A percentile compares a stretch with the other conserved stretches of the same genome.
Evolutionary conservation across 352 stramenopile genomes (phyloP).

Genomic region (Hyaloperonospora arabidopsidis): DNA sequence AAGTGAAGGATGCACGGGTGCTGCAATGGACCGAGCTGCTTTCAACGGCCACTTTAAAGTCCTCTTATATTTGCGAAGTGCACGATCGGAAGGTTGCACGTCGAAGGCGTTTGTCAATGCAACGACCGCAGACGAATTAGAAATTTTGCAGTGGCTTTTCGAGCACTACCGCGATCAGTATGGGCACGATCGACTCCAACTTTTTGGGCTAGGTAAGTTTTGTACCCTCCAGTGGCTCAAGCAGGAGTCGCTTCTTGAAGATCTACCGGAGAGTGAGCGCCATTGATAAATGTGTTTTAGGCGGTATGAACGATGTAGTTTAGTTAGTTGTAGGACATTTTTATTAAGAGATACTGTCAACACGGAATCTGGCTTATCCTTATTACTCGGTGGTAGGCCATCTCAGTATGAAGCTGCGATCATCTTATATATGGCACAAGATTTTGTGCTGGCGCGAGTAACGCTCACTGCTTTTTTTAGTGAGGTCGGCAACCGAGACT

Average conservation of each 20-base stretch:
- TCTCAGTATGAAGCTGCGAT: no score
- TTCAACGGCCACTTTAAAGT: conserved; percentile 34
- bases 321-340: no score
- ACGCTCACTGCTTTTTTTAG: no score
- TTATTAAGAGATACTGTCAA: no score
- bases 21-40: conserved; percentile 30
- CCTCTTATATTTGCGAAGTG: conserved; percentile 27
- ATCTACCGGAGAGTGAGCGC: conserved; percentile 23
- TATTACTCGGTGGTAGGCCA: no score
- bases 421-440: no score
- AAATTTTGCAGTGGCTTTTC: conserved; percentile 37
- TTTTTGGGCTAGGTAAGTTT: conserved; percentile 34
- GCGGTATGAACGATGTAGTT: not conserved
- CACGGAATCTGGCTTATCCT: no score
- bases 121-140: conserved; percentile 25
- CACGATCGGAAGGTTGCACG: conserved; percentile 22
- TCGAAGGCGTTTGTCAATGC: conserved; percentile 33
- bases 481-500: no score
- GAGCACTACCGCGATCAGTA: conserved; percentile 22
- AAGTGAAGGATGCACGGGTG: conserved; percentile 24
- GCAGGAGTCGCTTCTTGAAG: conserved; percentile 18
- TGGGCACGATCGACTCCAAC: conserved; percentile 27
- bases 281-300: conserved; percentile 17
- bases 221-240: conserved; percentile 36
- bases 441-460: no score